These are phyloP conservation scores for Irpex sp. DNA, from an alignment of 1,284 basidiomycete genomes.

Conservation along the genomic window DNA sequence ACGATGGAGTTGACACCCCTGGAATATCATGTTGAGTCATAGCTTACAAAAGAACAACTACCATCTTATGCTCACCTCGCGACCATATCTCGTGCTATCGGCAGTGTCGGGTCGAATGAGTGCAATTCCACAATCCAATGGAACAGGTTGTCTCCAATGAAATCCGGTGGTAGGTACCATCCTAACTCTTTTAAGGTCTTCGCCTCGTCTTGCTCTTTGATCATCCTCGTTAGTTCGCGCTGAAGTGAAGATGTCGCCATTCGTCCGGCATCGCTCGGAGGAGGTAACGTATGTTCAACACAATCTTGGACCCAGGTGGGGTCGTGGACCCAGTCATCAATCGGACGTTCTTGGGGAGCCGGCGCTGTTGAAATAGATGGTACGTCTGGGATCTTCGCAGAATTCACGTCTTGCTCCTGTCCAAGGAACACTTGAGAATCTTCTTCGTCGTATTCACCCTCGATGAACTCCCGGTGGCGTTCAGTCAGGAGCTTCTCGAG, in stretches of 20 bases:
- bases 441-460: slow-evolving; percentile 41
- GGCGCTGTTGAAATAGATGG: not conserved
- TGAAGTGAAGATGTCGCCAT: slow-evolving; percentile 51
- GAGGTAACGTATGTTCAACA: slow-evolving; percentile 45
- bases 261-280: slow-evolving; percentile 47
- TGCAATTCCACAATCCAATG: slow-evolving; percentile 69
- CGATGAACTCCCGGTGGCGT: slow-evolving; percentile 35
- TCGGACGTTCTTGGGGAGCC: not conserved
- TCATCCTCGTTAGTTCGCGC: slow-evolving; percentile 49
- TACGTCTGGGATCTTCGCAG: not conserved
- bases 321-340: slow-evolving; percentile 53
- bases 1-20: slow-evolving; percentile 55
- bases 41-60: not conserved
- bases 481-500: slow-evolving; percentile 42
- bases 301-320: slow-evolving; percentile 41
- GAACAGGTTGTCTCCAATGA: slow-evolving; percentile 60
- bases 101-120: slow-evolving; percentile 53
- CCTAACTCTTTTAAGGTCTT: slow-evolving; percentile 48
- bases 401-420: not conserved
- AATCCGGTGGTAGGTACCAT: slow-evolving; percentile 58
- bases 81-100: slow-evolving; percentile 52
- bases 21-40: not conserved
- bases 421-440: slow-evolving; percentile 41
- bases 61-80: slow-evolving; percentile 33
- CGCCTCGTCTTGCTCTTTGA: slow-evolving; percentile 51